Evolutionary conservation across 1,284 basidiomycete genomes (phyloP).

Genomic region (Tylopilus sp.): DNA sequence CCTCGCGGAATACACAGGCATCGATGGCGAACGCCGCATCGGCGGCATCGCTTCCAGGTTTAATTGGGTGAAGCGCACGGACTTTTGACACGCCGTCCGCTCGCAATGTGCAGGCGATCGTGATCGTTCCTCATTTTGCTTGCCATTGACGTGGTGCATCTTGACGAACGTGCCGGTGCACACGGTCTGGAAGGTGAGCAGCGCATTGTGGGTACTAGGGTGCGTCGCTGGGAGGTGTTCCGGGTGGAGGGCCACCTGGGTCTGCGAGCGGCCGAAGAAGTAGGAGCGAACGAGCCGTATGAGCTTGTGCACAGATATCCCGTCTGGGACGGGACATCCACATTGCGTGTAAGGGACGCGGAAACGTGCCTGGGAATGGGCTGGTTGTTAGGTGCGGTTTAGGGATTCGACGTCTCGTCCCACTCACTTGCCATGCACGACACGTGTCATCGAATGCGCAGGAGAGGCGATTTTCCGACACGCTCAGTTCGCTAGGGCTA

Average conservation of each 20-base stretch:
- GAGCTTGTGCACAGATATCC: conserved; percentile 29
- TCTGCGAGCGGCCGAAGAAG: conserved; percentile 14
- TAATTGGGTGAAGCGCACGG: background rate
- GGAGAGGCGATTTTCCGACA: conserved; percentile 33
- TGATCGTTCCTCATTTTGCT: background rate
- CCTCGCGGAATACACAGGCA: background rate
- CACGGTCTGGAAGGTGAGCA: conserved; percentile 21
- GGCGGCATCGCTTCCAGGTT: background rate
- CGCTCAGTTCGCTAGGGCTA: conserved; percentile 31
- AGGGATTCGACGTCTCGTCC: background rate
- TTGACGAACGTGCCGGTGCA: conserved; percentile 15
- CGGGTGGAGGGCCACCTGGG: conserved; percentile 26
- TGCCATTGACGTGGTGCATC: conserved; percentile 3
- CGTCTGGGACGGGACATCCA: conserved; percentile 41
- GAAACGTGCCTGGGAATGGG: conserved; percentile 34
- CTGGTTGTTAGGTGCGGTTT: background rate
- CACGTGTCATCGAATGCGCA: conserved; percentile 38
- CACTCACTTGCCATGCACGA: conserved; percentile 28
- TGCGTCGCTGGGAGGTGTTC: conserved; percentile 37
- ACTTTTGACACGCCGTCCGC: background rate
- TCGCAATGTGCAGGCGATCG: background rate
- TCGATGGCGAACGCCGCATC: background rate
- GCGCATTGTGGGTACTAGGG: conserved; percentile 37
- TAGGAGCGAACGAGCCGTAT: conserved; percentile 26
- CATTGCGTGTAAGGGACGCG: conserved; percentile 43